Percentiles rank a stretch among this genome's conserved stretches.
phyloP scores from a whole-genome alignment of 768 basidiomycete genomes.

The Podaxis carcinomalis region DNA sequence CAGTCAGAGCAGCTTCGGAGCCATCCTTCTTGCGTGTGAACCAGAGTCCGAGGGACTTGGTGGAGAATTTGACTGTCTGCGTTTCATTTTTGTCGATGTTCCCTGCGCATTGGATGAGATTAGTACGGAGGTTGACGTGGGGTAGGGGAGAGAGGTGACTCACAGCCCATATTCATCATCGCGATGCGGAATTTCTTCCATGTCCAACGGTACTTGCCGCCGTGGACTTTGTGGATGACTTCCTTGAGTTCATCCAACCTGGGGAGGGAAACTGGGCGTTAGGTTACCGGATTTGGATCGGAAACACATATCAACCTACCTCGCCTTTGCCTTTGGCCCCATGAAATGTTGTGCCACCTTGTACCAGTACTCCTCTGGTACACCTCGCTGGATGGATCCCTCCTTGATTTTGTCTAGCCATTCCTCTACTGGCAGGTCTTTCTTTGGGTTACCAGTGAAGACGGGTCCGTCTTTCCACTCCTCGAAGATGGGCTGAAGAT shows the following conservation, averaged over 20 bases:
- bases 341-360: conserved; percentile 76
- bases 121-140: neutral
- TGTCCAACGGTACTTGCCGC: conserved; percentile 75
- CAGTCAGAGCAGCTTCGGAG: neutral
- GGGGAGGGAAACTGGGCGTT: neutral
- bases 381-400: conserved; percentile 65
- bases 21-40: conserved; percentile 47
- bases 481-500: conserved; percentile 64
- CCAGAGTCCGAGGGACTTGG: conserved; percentile 47
- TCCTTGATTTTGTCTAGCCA: conserved; percentile 71
- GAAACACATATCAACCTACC: conserved; percentile 25
- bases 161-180: conserved; percentile 80
- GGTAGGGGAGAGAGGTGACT: conserved; percentile 25
- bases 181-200: conserved; percentile 82
- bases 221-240: conserved; percentile 70
- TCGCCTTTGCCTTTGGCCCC: conserved; percentile 62
- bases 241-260: conserved; percentile 67
- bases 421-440: conserved; percentile 64
- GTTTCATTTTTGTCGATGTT: conserved; percentile 57
- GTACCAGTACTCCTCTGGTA: conserved; percentile 82
- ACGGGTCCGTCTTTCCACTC: conserved; percentile 64
- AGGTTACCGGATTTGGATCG: neutral
- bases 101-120: conserved; percentile 38
- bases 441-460: conserved; percentile 66
- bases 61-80: conserved; percentile 57